Evolutionary conservation across 1,139 yeast genomes (phyloP).

Genomic region (Geotrichum histeridarum): DNA sequence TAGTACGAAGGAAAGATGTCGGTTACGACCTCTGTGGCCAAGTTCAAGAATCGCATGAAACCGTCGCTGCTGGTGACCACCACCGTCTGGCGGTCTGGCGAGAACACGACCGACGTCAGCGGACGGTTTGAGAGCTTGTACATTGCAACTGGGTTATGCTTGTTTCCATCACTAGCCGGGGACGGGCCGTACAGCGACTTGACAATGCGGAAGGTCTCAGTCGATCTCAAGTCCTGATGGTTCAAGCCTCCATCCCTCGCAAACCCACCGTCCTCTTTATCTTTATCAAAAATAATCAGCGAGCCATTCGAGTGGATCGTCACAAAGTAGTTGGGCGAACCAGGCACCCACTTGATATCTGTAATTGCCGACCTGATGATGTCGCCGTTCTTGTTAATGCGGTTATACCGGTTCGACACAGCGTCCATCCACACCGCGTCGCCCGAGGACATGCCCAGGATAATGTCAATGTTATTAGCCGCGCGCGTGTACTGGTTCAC

Average conservation of each 20-base stretch:
- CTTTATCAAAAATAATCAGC: conserved; percentile 40
- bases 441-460: conserved; percentile 49
- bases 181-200: conserved; percentile 23
- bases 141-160: conserved; percentile 51
- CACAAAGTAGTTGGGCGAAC: conserved; percentile 38
- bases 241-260: conserved; percentile 24
- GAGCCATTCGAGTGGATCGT: conserved; percentile 43
- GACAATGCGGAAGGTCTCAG: conserved; percentile 30
- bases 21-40: conserved; percentile 45
- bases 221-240: conserved; percentile 25
- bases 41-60: conserved; percentile 53
- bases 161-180: neutral
- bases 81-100: conserved; percentile 42
- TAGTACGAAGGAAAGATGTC: conserved; percentile 65
- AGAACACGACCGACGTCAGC: conserved; percentile 50
- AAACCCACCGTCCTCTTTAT: conserved; percentile 39
- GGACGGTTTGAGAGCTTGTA: conserved; percentile 58
- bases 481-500: conserved; percentile 33
- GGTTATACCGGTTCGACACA: conserved; percentile 43
- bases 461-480: conserved; percentile 43
- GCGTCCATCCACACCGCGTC: conserved; percentile 53
- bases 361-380: conserved; percentile 38
- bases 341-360: conserved; percentile 42
- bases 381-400: conserved; percentile 48
- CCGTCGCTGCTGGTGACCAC: conserved; percentile 68